Evolutionary conservation across 805 yeast species (phyloP), one percentile per base, ranked within the genome.

Genomic region (Debaryomyces maramus): DNA sequence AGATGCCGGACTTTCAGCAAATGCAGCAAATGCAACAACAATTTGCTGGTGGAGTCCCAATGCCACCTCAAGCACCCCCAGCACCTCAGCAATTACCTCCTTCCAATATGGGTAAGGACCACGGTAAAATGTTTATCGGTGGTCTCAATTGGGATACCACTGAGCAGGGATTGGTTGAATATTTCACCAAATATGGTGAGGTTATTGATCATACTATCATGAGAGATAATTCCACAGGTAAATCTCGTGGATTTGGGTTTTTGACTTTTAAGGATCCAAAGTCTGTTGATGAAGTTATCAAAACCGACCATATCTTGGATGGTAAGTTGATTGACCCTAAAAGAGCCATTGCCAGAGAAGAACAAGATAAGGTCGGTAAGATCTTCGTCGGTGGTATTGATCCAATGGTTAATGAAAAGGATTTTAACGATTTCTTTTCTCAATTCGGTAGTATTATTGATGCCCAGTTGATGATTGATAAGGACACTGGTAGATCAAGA

Each of bases 131-230:
- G 95, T 89, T 89, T 56, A 80, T 88, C 62, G 99, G 99, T 47
- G 99, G 99, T 36, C 79, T 91, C 53, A 93, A 91, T 57, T 91
- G 98, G 98, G 97, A 91, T 58, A 91, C 99, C 11, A 83, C 90
- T 10, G 98, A 91, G 57, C 95, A 89, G 47, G 80, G 85, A 23
- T 69, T 91, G 65, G 81, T 76, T 50, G 83, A 80, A 40, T 91
- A 91, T 61, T 91, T 91, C 60, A 70, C 83, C 34, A 83, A 90
- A 61, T 91, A 78, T 60, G 99, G 99, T 52, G 91, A 85, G 48
- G 90, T 91, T 39, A 60, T 80, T 30, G 97, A 90, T 50, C 79
- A 86, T 55, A 87, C 91, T 28, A 91, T 91, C 46, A 91, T 93
- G 98, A 84, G 93, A 54, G 98, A 91, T 60, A 75, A 78, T 30